Base-by-base conservation (phyloP, 2,329 filamentous ascomycete species). In the Aspergillus bombycis region DNA sequence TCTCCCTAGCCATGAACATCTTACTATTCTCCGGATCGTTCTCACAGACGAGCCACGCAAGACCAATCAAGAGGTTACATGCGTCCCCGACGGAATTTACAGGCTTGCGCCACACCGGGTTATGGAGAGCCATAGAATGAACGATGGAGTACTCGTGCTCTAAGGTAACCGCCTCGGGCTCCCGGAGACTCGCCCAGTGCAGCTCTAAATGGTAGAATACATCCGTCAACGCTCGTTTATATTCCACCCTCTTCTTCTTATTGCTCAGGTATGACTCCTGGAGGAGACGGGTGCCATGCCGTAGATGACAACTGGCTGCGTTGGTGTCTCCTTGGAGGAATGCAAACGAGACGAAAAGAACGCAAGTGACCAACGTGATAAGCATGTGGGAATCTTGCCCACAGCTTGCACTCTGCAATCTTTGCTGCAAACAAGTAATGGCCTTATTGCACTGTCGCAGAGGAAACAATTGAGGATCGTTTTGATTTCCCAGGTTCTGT, bases 271-370 rank as follows among this genome's bases (percentile, higher is more conserved):
- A 26, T 16, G 23, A 30, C 23, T 50, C 46, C 23, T 19, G 46
- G 9, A 26, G 26, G 3, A 50, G 23, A 50, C 62, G 62, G 14
- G 60, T 50, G 1, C 67, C 65, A 1, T 58, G 59, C n/a, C 59
- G 58, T n/a, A 67, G 48, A 30, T 67, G 61, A n/a, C 28, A 41
- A 34, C 57, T 55, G 48, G 62, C 65, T 2, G 58, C 41, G 2
- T 48, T 12, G 11, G 53, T 58, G 26, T 68, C 63, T 21, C 64
- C 63, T 52, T 70, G 67, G 34, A 66, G 60, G n/a, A 67, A 61
- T 19, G 64, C 57, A 26, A 65, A 59, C 12, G 63, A 67, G 12
- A 68, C 46, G 12, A 70, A 59, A 12, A 70, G 50, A 36, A 67
- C 59, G 57, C 66, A 67, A 19, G 62, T 62, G n/a, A 65, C 48